These are phyloP conservation scores for Rutstroemia sydowiana DNA, from an alignment of 2,329 filamentous ascomycete genomes.

Conservation along the genomic window DNA sequence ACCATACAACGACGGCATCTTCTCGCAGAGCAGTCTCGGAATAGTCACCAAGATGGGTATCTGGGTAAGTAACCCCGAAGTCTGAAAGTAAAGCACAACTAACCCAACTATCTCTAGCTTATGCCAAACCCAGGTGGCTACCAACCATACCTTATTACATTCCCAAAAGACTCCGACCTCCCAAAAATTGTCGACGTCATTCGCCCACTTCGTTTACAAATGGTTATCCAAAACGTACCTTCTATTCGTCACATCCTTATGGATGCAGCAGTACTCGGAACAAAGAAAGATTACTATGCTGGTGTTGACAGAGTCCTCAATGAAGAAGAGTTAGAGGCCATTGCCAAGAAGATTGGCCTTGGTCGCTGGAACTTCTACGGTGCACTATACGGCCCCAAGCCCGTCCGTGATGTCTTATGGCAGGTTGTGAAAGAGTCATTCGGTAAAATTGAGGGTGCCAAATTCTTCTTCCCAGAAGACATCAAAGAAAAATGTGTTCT, in stretches of 20 bases:
- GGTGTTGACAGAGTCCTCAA: conserved; percentile 30
- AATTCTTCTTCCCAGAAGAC: conserved; percentile 28
- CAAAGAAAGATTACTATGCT: conserved; percentile 29
- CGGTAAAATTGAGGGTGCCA: conserved; percentile 25
- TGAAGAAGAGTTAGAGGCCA: conserved; percentile 35
- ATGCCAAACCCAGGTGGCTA: conserved; percentile 46
- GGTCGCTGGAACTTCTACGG: conserved; percentile 42
- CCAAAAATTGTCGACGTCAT: conserved; percentile 37
- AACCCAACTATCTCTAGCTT: conserved; percentile 26
- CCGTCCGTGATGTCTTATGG: conserved; percentile 30
- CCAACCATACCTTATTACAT: conserved; percentile 37
- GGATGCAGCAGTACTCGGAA: conserved; percentile 32
- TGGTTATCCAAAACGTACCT: conserved; percentile 36
- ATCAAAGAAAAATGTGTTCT: conserved; percentile 24
- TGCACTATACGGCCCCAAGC: conserved; percentile 33
- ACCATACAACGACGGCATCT: conserved; percentile 35
- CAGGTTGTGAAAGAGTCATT: conserved; percentile 27
- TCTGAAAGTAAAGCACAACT: not conserved
- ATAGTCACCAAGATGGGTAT: conserved; percentile 48
- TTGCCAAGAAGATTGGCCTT: conserved; percentile 36
- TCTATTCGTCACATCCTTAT: conserved; percentile 27
- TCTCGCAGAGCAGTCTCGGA: conserved; percentile 44
- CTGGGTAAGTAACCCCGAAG: conserved; percentile 16
- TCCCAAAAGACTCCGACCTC: conserved; percentile 31
- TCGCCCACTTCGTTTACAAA: conserved; percentile 34